Evolutionary conservation across 179 eudicot species (phyloP).

Genomic region (Corrigiola litoralis): DNA sequence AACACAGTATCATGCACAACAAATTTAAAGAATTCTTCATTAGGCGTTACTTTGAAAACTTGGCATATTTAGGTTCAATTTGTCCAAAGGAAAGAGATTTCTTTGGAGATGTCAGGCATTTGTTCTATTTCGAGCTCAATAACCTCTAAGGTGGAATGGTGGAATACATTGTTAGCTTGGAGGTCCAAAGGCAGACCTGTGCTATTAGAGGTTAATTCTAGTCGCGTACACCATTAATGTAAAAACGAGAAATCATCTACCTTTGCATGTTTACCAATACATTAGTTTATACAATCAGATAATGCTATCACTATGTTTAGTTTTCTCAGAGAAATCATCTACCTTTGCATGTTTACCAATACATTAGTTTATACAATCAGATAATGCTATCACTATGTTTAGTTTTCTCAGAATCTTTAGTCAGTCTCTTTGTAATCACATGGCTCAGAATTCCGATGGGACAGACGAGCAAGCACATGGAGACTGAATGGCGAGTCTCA

Average conservation of each 20-base stretch:
- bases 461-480: constrained; percentile 78
- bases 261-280: not conserved
- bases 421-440: constrained; percentile 57
- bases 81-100: too few relatives aligned
- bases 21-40: too few relatives aligned
- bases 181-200: not conserved
- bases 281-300: not conserved
- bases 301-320: constrained; percentile 9
- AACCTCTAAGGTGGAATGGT: too few relatives aligned
- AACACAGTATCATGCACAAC: too few relatives aligned
- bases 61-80: too few relatives aligned
- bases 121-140: too few relatives aligned
- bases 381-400: constrained; percentile 7
- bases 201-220: too few relatives aligned
- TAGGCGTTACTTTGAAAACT: too few relatives aligned
- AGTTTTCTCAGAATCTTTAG: constrained; percentile 12
- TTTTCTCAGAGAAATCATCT: not conserved
- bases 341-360: not conserved
- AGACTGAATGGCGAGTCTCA: constrained; percentile 90
- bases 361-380: not conserved
- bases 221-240: too few relatives aligned
- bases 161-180: not conserved
- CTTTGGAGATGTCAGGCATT: too few relatives aligned
- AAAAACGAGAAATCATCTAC: not conserved
- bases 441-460: constrained; percentile 77